Evolutionary conservation across 176 grass and related monocot species (phyloP).

Genomic region (Cenchrus fungigraminus): DNA sequence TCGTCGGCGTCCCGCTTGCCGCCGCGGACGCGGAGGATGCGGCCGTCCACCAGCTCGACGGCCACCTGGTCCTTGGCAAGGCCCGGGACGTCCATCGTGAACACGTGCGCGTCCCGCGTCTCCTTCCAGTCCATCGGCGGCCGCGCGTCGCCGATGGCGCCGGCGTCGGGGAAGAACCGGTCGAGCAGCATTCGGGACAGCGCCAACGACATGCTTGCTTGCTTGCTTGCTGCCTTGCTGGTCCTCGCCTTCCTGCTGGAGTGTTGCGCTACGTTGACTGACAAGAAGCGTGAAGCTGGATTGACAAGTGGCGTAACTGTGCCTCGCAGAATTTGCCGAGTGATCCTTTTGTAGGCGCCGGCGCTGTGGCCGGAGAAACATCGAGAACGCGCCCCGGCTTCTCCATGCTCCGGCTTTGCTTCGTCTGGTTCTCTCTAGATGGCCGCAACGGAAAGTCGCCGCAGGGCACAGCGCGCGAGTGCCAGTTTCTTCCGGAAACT

Average conservation of each 20-base stretch:
- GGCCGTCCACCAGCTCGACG: conserved; percentile 60
- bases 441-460: not conserved
- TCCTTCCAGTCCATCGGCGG: conserved; percentile 66
- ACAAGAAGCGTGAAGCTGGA: not conserved
- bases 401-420: not conserved
- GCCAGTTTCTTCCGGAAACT: conserved; percentile 11
- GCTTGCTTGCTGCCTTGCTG: not conserved
- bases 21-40: conserved; percentile 43
- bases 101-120: conserved; percentile 61
- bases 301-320: not conserved
- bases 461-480: not conserved
- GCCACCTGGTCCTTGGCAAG: conserved; percentile 58
- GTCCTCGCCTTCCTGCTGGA: not conserved
- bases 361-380: conserved; percentile 10
- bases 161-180: conserved; percentile 42
- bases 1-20: not conserved
- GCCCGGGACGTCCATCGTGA: conserved; percentile 60
- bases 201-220: conserved; percentile 31
- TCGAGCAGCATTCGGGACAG: conserved; percentile 38
- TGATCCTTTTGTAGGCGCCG: conserved; percentile 9
- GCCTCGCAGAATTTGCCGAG: not conserved
- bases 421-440: conserved; percentile 27
- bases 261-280: not conserved
- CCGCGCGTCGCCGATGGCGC: conserved; percentile 27
- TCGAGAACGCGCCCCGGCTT: not conserved